These are phyloP conservation scores for Colletotrichum camelliae DNA, from an alignment of 2,329 filamentous ascomycete species.

Conservation along the genomic window DNA sequence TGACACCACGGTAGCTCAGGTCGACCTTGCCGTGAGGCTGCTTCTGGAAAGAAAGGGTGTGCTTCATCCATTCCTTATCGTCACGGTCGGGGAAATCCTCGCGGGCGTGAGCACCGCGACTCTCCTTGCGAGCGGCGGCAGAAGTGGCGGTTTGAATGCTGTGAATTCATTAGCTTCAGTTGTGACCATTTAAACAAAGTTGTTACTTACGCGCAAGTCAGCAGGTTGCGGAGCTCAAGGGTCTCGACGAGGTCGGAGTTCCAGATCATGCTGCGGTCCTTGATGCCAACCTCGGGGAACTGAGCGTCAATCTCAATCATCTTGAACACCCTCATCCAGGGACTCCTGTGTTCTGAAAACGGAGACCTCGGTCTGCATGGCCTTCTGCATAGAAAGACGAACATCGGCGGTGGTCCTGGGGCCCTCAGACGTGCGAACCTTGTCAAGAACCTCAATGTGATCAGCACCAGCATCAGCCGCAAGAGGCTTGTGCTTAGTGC, in stretches of 20 bases:
- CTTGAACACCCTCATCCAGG: slow-evolving; percentile 91
- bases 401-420: slow-evolving; percentile 89
- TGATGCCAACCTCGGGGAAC: slow-evolving; percentile 87
- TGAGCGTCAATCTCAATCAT: slow-evolving; percentile 83
- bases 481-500: slow-evolving; percentile 78
- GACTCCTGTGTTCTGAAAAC: slow-evolving; percentile 96
- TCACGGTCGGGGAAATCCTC: slow-evolving; percentile 97
- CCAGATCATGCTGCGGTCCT: slow-evolving; percentile 99
- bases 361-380: slow-evolving; percentile 96
- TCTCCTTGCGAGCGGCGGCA: slow-evolving; percentile 95
- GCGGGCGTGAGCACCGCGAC: slow-evolving; percentile 93
- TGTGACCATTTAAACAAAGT: slow-evolving; percentile 2
- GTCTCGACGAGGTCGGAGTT: slow-evolving; percentile 98
- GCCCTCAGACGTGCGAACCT: slow-evolving; percentile 82
- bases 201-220: slow-evolving; percentile 88
- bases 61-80: slow-evolving; percentile 99
- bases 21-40: slow-evolving; percentile 86
- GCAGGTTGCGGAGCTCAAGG: slow-evolving; percentile 89
- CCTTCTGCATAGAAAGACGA: slow-evolving; percentile 93
- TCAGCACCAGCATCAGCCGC: slow-evolving; percentile 87
- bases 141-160: slow-evolving; percentile 89
- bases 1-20: slow-evolving; percentile 84
- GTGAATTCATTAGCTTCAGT: neutral
- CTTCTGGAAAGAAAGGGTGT: slow-evolving; percentile 97
- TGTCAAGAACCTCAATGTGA: slow-evolving; percentile 85